A percentile compares a stretch with the other conserved stretches of the same genome.
Conservation (phyloP, 2,329 filamentous ascomycete genomes). For the Cylindrodendrum hubeiense region DNA sequence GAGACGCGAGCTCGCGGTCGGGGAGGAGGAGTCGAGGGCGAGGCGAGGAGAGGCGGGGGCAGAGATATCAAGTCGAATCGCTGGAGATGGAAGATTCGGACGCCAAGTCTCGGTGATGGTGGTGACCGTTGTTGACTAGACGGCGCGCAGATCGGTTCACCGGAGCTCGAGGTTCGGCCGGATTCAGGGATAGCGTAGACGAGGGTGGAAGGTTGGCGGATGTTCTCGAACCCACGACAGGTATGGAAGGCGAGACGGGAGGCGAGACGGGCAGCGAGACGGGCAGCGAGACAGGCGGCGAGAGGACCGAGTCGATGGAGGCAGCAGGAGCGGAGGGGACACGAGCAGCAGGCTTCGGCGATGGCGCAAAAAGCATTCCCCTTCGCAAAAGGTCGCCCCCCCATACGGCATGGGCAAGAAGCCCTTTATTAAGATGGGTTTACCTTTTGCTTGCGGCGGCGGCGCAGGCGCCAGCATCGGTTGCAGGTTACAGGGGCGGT, state of each 20-base stretch:
- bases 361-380: slow-evolving; percentile 24
- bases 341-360: slow-evolving; percentile 4
- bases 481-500: slow-evolving; percentile 27
- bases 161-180: slow-evolving; percentile 1
- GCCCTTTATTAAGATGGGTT: slow-evolving; percentile 27
- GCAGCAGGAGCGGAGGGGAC: background rate
- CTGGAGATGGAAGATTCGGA: background rate
- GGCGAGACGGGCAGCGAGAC: background rate
- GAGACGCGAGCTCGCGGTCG: background rate
- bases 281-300: background rate
- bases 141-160: slow-evolving; percentile 5
- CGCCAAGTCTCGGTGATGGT: background rate
- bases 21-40: background rate
- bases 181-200: slow-evolving; percentile 15
- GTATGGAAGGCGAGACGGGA: slow-evolving; percentile 10
- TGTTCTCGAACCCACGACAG: slow-evolving; percentile 14
- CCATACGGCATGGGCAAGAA: slow-evolving; percentile 13
- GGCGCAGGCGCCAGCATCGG: slow-evolving; percentile 21
- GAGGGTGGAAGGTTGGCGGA: background rate
- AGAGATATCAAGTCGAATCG: slow-evolving; percentile 2
- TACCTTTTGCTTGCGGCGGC: slow-evolving; percentile 23
- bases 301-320: background rate
- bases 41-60: background rate
- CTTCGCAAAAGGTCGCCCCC: slow-evolving; percentile 11
- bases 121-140: background rate